These are phyloP conservation scores for Salix viminalis DNA, from an alignment of 345 rosid genomes.

Conservation along the genomic window DNA sequence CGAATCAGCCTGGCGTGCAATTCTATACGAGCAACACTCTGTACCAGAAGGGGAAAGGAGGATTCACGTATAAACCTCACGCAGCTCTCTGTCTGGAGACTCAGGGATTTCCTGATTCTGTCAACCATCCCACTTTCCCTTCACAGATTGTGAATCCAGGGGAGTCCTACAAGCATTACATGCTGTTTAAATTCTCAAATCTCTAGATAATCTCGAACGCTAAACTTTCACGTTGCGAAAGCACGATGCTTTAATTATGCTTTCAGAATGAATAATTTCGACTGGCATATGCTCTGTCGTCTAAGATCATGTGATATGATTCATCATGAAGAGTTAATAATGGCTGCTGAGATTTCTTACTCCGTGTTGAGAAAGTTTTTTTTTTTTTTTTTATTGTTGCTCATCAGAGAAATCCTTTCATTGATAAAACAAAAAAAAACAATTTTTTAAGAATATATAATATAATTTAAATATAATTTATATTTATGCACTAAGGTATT, in stretches of 20 bases:
- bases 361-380: no score
- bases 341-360: no score
- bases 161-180: constrained; percentile 53
- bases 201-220: neutral
- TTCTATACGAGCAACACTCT: constrained; percentile 63
- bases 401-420: no score
- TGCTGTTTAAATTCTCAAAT: constrained; percentile 52
- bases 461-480: no score
- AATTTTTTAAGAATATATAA: no score
- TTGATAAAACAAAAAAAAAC: no score
- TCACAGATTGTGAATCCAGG: constrained; percentile 57
- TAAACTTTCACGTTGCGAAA: neutral
- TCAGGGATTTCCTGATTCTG: constrained; percentile 68
- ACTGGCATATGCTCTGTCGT: no score
- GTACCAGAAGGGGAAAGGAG: constrained; percentile 68
- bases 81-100: constrained; percentile 86
- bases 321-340: no score
- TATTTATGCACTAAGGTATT: no score
- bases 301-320: no score
- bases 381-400: no score
- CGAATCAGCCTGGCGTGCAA: constrained; percentile 74
- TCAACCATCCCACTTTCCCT: constrained; percentile 73
- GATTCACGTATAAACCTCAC: constrained; percentile 48
- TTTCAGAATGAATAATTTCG: no score
- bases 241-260: neutral